Evolutionary conservation across 2,329 filamentous ascomycete genomes (phyloP).

Genomic region (Fusarium sp.): DNA sequence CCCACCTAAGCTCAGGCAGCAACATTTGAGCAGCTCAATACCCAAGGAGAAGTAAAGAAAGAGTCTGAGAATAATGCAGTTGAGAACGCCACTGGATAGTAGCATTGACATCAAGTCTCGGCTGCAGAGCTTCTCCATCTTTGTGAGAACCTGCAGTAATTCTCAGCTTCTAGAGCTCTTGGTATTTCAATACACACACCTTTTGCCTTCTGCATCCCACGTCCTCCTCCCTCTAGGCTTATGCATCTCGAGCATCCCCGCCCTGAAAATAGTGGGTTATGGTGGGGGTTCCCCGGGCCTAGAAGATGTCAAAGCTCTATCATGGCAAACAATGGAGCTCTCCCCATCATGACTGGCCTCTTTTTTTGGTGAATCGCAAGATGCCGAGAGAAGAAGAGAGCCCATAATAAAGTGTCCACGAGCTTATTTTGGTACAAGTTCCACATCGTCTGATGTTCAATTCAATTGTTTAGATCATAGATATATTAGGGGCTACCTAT

Average conservation of each 20-base stretch:
- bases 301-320: slow-evolving; percentile 31
- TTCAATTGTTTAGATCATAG: slow-evolving; percentile 3
- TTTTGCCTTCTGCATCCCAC: slow-evolving; percentile 6
- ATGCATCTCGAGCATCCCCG: slow-evolving; percentile 30
- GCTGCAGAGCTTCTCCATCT: not conserved
- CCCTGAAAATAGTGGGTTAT: slow-evolving; percentile 35
- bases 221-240: slow-evolving; percentile 8
- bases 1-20: slow-evolving; percentile 38
- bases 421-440: slow-evolving; percentile 23
- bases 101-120: slow-evolving; percentile 4
- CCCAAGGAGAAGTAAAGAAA: not conserved
- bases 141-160: not conserved
- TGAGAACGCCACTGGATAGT: slow-evolving; percentile 16
- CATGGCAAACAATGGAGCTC: slow-evolving; percentile 33
- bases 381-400: slow-evolving; percentile 2
- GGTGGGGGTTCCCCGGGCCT: slow-evolving; percentile 33
- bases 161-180: slow-evolving; percentile 36
- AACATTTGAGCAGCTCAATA: slow-evolving; percentile 26
- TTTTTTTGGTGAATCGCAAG: slow-evolving; percentile 7
- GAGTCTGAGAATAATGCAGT: not conserved
- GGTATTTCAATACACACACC: not conserved
- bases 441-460: slow-evolving; percentile 22
- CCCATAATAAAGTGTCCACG: slow-evolving; percentile 30
- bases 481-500: slow-evolving; percentile 1
- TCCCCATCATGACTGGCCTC: slow-evolving; percentile 35